A percentile compares a stretch with the other conserved stretches of the same genome.
These are phyloP conservation scores for Neopestalotiopsis rosae DNA, from an alignment of 2,329 filamentous ascomycete genomes.

Conservation along the genomic window DNA sequence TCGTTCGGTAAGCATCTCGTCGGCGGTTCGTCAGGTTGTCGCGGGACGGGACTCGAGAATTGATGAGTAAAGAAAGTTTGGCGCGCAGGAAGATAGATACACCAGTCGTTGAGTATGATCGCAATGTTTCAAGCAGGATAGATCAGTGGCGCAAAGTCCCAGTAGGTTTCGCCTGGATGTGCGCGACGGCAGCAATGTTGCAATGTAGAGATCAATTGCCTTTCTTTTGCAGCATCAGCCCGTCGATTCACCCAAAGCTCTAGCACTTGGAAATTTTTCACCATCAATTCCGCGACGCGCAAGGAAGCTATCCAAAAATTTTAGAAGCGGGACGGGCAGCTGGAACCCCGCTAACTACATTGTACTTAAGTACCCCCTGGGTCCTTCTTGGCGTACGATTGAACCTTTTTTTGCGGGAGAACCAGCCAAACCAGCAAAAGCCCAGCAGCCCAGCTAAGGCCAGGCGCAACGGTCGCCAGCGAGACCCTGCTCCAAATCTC, in stretches of 20 bases:
- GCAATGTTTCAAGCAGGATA: not conserved
- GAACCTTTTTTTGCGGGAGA: not conserved
- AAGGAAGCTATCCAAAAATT: constrained; percentile 14
- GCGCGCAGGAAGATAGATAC: not conserved
- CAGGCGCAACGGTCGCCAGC: not conserved
- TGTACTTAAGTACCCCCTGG: not conserved
- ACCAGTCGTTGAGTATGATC: not conserved
- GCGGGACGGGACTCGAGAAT: not conserved
- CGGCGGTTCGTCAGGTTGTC: not conserved
- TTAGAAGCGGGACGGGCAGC: constrained; percentile 1
- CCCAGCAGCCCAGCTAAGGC: not conserved
- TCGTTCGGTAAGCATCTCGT: constrained; percentile 61
- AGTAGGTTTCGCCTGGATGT: not conserved
- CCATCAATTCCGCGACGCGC: not conserved
- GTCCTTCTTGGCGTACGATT: not conserved
- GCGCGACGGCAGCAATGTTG: not conserved
- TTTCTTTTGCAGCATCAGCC: not conserved
- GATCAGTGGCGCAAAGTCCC: not conserved
- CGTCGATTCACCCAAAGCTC: not conserved
- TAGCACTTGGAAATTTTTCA: constrained; percentile 4
- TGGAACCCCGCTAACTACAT: not conserved
- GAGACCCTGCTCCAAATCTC: too few species aligned
- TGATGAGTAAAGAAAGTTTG: not conserved
- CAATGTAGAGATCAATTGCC: not conserved
- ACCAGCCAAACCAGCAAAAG: constrained; percentile 1